These are phyloP conservation scores for Tilletia walkeri DNA, from an alignment of 1,284 basidiomycete genomes.

Conservation along the genomic window DNA sequence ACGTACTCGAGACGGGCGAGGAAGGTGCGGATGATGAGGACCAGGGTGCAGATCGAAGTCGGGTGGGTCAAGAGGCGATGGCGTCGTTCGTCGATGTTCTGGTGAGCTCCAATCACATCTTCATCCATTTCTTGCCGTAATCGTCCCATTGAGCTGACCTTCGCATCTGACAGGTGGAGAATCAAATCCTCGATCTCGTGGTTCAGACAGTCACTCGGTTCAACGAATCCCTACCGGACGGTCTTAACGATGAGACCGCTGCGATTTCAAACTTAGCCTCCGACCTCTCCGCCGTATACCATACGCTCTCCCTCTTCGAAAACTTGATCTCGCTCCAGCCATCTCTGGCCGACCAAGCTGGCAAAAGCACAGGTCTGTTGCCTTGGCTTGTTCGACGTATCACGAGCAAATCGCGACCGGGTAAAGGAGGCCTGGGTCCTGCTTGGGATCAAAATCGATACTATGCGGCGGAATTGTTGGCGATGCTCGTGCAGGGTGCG, in stretches of 20 bases:
- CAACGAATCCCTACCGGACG: constrained; percentile 29
- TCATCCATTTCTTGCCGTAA: no score
- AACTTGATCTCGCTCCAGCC: constrained; percentile 85
- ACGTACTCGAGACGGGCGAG: constrained; percentile 75
- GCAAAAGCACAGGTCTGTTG: constrained; percentile 59
- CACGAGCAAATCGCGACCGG: constrained; percentile 67
- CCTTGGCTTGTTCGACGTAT: constrained; percentile 69
- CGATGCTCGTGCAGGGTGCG: constrained; percentile 72
- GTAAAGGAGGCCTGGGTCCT: constrained; percentile 26
- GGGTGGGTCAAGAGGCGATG: constrained; percentile 25
- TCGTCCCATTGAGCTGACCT: no score
- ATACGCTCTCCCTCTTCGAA: constrained; percentile 73
- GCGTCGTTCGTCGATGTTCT: constrained; percentile 23
- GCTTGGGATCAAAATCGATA: constrained; percentile 50
- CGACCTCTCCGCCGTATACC: constrained; percentile 40
- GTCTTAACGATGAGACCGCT: background rate
- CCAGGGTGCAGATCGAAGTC: constrained; percentile 61
- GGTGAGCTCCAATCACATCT: constrained; percentile 8
- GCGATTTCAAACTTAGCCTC: constrained; percentile 8
- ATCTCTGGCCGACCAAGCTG: constrained; percentile 60
- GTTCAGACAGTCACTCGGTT: constrained; percentile 73
- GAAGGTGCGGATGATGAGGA: constrained; percentile 67
- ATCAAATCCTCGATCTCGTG: constrained; percentile 80
- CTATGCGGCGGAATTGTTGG: constrained; percentile 65
- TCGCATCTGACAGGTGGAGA: constrained; percentile 64